Evolutionary conservation across 176 grass and related monocot species (phyloP).

Genomic region (Carex pumila): DNA sequence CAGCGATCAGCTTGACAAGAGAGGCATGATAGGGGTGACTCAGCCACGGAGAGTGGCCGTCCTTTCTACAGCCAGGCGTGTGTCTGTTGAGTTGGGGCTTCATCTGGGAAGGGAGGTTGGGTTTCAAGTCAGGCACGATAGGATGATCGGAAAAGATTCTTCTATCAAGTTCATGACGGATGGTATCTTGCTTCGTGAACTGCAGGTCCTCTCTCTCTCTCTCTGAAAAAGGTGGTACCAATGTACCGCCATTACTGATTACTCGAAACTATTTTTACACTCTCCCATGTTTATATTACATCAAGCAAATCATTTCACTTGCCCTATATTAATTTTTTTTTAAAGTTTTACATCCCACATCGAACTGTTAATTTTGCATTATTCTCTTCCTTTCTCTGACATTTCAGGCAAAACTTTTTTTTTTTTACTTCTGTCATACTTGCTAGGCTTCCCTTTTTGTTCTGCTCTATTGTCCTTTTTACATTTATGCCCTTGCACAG

Average conservation of each 20-base stretch:
- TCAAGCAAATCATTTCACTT: neutral
- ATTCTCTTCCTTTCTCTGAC: neutral
- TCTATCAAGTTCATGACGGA: slow-evolving; percentile 99
- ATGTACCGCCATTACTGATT: neutral
- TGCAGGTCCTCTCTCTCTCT: slow-evolving; percentile 52
- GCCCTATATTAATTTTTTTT: neutral
- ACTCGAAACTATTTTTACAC: neutral
- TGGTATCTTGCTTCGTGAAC: slow-evolving; percentile 92
- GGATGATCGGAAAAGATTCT: slow-evolving; percentile 64
- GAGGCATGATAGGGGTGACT: slow-evolving; percentile 91
- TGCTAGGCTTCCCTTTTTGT: neutral
- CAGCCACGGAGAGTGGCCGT: slow-evolving; percentile 94
- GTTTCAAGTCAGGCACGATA: slow-evolving; percentile 98
- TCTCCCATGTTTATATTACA: neutral
- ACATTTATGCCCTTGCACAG: neutral
- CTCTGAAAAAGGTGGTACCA: neutral
- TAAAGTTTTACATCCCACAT: neutral
- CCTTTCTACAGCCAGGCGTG: slow-evolving; percentile 80
- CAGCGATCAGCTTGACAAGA: slow-evolving; percentile 56
- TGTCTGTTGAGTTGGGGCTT: slow-evolving; percentile 86
- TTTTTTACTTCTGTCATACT: neutral
- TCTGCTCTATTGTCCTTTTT: neutral
- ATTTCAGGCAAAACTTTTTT: neutral
- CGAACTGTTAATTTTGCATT: neutral
- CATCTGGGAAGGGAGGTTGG: slow-evolving; percentile 77